Evolutionary conservation across 106 monocot genomes (phyloP).

Genomic region (Gastrodia elata): DNA sequence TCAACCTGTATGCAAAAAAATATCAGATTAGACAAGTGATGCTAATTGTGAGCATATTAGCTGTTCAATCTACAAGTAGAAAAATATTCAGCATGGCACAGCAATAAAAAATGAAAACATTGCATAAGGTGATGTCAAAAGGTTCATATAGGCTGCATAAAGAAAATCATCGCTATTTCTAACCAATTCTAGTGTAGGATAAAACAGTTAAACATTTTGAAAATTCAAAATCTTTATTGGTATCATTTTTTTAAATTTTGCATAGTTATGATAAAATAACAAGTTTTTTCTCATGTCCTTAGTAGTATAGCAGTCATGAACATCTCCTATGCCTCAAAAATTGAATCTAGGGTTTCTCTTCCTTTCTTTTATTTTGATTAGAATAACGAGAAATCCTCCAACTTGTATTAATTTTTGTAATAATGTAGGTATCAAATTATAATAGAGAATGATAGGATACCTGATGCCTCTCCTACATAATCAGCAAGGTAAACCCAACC

Average conservation of each 20-base stretch:
- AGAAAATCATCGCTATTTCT: too few relatives aligned
- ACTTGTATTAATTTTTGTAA: too few relatives aligned
- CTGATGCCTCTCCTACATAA: too few relatives aligned
- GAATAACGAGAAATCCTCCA: too few relatives aligned
- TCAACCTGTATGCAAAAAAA: slow-evolving; percentile 52
- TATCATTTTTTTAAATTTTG: neutral
- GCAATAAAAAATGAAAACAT: neutral
- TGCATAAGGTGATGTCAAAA: neutral
- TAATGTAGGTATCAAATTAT: too few relatives aligned
- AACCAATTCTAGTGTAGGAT: neutral
- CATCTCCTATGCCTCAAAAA: too few relatives aligned
- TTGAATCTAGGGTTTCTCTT: too few relatives aligned
- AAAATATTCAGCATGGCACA: neutral
- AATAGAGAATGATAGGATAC: too few relatives aligned
- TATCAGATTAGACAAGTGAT: neutral
- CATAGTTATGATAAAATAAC: neutral
- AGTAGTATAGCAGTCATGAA: too few relatives aligned
- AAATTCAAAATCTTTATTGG: neutral
- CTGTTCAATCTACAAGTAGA: neutral
- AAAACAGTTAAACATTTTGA: neutral
- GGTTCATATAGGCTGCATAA: neutral
- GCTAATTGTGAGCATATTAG: neutral
- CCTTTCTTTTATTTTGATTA: too few relatives aligned
- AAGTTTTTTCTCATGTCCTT: too few relatives aligned
- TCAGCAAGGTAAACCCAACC: too few relatives aligned